Evolutionary conservation across 495 filamentous ascomycete species (phyloP).

Genomic region (Xylaria curta): DNA sequence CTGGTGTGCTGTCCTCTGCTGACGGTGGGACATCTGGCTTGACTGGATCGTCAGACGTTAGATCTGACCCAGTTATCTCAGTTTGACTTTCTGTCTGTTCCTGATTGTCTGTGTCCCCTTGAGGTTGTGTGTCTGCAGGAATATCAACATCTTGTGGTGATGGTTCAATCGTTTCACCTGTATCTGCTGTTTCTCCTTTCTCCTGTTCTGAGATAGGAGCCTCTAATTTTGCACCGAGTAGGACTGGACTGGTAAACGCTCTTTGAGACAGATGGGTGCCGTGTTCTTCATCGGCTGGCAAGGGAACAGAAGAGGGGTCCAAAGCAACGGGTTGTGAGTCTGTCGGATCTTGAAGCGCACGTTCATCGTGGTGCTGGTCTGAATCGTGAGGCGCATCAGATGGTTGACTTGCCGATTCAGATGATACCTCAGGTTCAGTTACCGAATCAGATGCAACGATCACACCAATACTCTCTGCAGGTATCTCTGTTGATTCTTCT

Average conservation of each 20-base stretch:
- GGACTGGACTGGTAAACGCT: not conserved
- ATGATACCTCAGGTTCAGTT: conserved; percentile 25
- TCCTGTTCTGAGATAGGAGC: not conserved
- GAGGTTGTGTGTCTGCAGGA: conserved; percentile 1
- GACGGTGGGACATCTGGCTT: not conserved
- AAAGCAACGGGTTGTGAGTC: not conserved
- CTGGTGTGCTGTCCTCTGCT: conserved; percentile 17
- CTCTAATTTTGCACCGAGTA: not conserved
- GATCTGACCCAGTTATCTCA: not conserved
- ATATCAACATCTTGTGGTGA: not conserved
- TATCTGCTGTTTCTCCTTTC: not conserved
- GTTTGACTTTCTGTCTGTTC: not conserved
- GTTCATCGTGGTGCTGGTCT: not conserved
- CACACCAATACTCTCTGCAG: conserved; percentile 15
- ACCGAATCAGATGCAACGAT: conserved; percentile 19
- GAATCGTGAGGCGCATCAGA: not conserved
- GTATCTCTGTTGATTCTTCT: conserved; percentile 31
- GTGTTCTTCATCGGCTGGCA: conserved; percentile 15
- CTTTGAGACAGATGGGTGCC: not conserved
- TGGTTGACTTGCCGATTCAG: not conserved
- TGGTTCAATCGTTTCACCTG: not conserved
- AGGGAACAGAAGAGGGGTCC: conserved; percentile 10
- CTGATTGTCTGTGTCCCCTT: not conserved
- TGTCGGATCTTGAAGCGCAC: not conserved
- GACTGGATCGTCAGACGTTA: not conserved